These are phyloP conservation scores for Diaporthe sp. DNA, from an alignment of 2,329 filamentous ascomycete species.

Conservation along the genomic window DNA sequence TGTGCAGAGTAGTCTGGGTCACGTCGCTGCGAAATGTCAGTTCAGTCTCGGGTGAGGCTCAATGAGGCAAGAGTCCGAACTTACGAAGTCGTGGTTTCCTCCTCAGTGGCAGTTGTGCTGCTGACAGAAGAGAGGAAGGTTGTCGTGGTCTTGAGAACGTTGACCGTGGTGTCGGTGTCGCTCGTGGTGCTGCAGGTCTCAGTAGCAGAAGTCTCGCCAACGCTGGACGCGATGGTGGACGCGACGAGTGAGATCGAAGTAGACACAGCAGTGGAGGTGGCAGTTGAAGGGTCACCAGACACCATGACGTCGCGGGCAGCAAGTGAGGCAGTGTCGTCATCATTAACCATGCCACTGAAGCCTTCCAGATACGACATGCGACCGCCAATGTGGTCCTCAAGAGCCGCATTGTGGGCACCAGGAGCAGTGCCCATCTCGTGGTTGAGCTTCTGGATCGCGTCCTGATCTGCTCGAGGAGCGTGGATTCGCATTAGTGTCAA, in stretches of 20 bases:
- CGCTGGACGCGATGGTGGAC: background rate
- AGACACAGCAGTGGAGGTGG: background rate
- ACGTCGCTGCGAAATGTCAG: background rate
- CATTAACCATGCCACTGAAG: slow-evolving; percentile 30
- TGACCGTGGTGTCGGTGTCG: background rate
- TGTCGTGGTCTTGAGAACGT: background rate
- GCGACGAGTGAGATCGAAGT: background rate
- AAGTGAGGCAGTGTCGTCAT: slow-evolving; percentile 2
- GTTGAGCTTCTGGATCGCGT: slow-evolving; percentile 31
- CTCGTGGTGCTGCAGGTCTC: slow-evolving; percentile 5
- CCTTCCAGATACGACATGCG: slow-evolving; percentile 28
- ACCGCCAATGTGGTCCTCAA: background rate
- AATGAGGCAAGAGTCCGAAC: background rate
- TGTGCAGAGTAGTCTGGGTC: background rate
- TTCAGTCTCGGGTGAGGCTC: background rate
- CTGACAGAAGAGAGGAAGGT: background rate
- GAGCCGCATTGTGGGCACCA: background rate
- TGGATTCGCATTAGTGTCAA: background rate
- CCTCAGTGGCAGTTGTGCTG: background rate
- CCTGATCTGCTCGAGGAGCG: slow-evolving; percentile 39
- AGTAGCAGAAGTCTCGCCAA: background rate
- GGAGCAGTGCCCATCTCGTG: background rate
- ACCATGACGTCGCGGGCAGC: slow-evolving; percentile 13
- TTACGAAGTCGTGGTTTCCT: slow-evolving; percentile 25
- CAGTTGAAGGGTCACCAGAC: background rate